Percentiles rank a stretch among this genome's conserved stretches.
Conservation (phyloP, 176 grass and related monocot species). For the Olyra latifolia region DNA sequence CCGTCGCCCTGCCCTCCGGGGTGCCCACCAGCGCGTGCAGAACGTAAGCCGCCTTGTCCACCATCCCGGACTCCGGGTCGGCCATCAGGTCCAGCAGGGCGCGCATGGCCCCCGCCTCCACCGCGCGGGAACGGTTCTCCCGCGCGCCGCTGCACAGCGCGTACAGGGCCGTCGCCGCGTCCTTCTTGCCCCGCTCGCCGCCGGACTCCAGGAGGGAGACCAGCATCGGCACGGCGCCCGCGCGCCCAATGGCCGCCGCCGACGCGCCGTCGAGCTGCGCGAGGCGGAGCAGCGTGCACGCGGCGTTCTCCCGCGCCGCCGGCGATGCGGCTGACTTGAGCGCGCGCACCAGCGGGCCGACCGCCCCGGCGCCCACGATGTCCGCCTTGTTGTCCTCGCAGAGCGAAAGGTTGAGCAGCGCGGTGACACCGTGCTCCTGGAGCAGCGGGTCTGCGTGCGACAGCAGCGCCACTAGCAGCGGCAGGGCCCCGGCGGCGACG, state of each 20-base stretch:
- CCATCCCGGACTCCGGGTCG: slow-evolving; percentile 54
- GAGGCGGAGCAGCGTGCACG: slow-evolving; percentile 44
- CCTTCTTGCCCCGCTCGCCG: slow-evolving; percentile 46
- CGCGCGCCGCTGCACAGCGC: slow-evolving; percentile 28
- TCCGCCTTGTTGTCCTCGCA: slow-evolving; percentile 43
- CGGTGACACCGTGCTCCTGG: slow-evolving; percentile 46
- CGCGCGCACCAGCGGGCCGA: slow-evolving; percentile 33
- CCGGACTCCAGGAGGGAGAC: slow-evolving; percentile 45
- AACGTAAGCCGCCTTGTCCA: slow-evolving; percentile 67
- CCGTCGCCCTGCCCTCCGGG: slow-evolving; percentile 26
- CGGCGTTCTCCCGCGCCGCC: slow-evolving; percentile 48
- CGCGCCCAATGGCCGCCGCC: slow-evolving; percentile 37
- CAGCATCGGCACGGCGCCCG: slow-evolving; percentile 48
- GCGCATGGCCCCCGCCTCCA: slow-evolving; percentile 44
- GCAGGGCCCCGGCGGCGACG: slow-evolving; percentile 35
- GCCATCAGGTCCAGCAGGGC: slow-evolving; percentile 59
- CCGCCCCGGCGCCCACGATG: slow-evolving; percentile 45
- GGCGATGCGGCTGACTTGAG: slow-evolving; percentile 44
- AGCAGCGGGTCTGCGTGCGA: slow-evolving; percentile 35
- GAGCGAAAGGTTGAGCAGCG: slow-evolving; percentile 46
- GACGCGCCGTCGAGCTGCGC: slow-evolving; percentile 33
- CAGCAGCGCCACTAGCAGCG: slow-evolving; percentile 31
- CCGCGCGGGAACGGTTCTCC: slow-evolving; percentile 47
- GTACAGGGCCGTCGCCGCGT: slow-evolving; percentile 56
- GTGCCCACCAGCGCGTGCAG: slow-evolving; percentile 34